Conservation (phyloP, 192 early-diverging fungal genomes). For the Pecoramyces ruminantium region DNA sequence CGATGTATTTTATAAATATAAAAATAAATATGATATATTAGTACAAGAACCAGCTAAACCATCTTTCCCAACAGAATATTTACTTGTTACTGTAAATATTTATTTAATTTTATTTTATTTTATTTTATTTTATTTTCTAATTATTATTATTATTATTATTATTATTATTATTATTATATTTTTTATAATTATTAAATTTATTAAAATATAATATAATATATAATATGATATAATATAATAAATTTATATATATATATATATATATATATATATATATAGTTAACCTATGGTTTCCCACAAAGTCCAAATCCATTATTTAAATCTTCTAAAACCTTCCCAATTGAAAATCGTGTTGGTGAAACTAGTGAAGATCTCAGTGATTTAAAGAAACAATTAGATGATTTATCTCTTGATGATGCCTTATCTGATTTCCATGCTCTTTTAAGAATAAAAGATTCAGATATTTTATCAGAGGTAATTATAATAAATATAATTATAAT, state of each 20-base stretch:
- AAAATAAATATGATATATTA: slow-evolving; percentile 78
- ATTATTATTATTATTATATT: too few species aligned
- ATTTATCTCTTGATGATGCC: slow-evolving; percentile 18
- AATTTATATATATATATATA: slow-evolving; percentile 1
- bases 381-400: slow-evolving; percentile 34
- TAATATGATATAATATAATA: too few species aligned
- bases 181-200: too few species aligned
- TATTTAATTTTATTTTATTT: neutral
- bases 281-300: slow-evolving; percentile 82
- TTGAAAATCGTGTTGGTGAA: slow-evolving; percentile 60
- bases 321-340: slow-evolving; percentile 33
- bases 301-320: slow-evolving; percentile 59
- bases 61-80: slow-evolving; percentile 90
- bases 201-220: too few species aligned
- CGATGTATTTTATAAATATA: slow-evolving; percentile 91
- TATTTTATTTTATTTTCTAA: neutral
- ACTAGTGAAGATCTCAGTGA: slow-evolving; percentile 34
- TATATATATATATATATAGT: slow-evolving; percentile 4
- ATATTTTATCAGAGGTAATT: slow-evolving; percentile 36
- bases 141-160: neutral
- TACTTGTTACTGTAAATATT: slow-evolving; percentile 68
- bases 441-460: slow-evolving; percentile 41
- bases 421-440: slow-evolving; percentile 81
- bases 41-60: slow-evolving; percentile 85
- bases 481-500: neutral